Conservation (phyloP, 345 rosid species). For the Cardamine occulta region DNA sequence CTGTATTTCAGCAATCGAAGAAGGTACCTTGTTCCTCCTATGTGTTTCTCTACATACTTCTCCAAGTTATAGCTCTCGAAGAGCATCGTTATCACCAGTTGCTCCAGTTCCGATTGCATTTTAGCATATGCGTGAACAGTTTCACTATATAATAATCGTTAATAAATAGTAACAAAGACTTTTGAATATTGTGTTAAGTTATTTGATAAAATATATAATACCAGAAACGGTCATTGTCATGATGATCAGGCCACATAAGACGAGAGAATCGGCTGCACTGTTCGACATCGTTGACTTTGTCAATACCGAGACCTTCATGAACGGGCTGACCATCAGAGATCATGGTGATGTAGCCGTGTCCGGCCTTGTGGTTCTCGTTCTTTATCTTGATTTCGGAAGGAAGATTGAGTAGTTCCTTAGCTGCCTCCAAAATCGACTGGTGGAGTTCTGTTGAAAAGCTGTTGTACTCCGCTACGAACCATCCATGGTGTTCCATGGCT, state of each 20-base stretch:
- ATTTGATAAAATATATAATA: slow-evolving; percentile 29
- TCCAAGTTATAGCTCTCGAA: slow-evolving; percentile 62
- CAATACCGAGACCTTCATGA: slow-evolving; percentile 56
- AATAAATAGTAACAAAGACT: not conserved
- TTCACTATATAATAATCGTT: slow-evolving; percentile 42
- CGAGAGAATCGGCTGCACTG: slow-evolving; percentile 46
- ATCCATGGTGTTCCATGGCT: slow-evolving; percentile 63
- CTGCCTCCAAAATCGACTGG: slow-evolving; percentile 31
- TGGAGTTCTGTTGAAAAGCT: slow-evolving; percentile 43
- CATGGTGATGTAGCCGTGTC: slow-evolving; percentile 52
- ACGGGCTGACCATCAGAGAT: slow-evolving; percentile 47
- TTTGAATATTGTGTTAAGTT: not conserved
- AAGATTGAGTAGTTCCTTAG: slow-evolving; percentile 52
- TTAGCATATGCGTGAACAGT: slow-evolving; percentile 47
- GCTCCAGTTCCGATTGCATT: slow-evolving; percentile 51
- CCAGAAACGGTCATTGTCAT: slow-evolving; percentile 53
- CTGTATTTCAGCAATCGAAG: slow-evolving; percentile 58
- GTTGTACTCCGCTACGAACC: slow-evolving; percentile 51
- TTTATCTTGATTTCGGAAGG: slow-evolving; percentile 50
- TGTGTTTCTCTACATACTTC: slow-evolving; percentile 44
- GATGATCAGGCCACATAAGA: slow-evolving; percentile 56
- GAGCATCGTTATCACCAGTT: slow-evolving; percentile 55
- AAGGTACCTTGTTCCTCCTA: slow-evolving; percentile 53
- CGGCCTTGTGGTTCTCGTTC: slow-evolving; percentile 51
- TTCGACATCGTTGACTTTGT: slow-evolving; percentile 41